Base-by-base conservation (phyloP, 768 basidiomycete species). In the Lyophyllum shimeji region DNA sequence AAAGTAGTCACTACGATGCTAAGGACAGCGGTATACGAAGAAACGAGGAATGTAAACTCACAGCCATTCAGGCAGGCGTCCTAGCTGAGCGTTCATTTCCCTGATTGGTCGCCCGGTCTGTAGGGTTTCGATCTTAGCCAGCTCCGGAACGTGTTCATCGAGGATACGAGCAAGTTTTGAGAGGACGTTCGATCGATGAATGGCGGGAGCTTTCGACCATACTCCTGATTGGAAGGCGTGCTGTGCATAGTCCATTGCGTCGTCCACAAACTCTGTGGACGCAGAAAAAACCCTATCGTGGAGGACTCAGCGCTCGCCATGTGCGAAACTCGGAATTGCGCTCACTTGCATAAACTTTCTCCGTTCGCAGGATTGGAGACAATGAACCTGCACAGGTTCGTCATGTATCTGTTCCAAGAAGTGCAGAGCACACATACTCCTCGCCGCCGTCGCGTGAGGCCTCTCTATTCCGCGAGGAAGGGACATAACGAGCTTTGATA, bases 11-110 rank as follows among this genome's bases (percentile, higher is more conserved):
- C 89, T 93, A 59, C 20, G 39, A 34, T 48, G 46, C 46, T 29
- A 25, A 55, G 34, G 29, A 21, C 21, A 45, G 51, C 39, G 46
- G 57, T 39, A 29, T 15, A 24, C 33, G 44, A 47, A 52, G 44
- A 47, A 52, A 47, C 57, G 59, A 52, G 18, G 6, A 53, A 37
- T 34, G 21, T 12, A 45, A 29, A 56, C 87, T 68, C 61, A 92
- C 89, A 93, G 76, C 93, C 93, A 95, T 69, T 94, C 90, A 5
- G 91, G 90, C 33, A 94, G 75, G 37, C 93, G 78, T 1, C 79
- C 74, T 3, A 95, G 76, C 69, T 95, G 93, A 0, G 84, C 83
- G 18, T 76, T 82, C 90, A 95, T 93, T 70, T 95, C 92, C 12
- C 89, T 78, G 45, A 92, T 85, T n/a, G 89, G 75, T 52, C 90